Percentiles rank a stretch among this genome's conserved stretches.
Conservation (phyloP, 805 yeast species). For the Ogataea methanolica region DNA sequence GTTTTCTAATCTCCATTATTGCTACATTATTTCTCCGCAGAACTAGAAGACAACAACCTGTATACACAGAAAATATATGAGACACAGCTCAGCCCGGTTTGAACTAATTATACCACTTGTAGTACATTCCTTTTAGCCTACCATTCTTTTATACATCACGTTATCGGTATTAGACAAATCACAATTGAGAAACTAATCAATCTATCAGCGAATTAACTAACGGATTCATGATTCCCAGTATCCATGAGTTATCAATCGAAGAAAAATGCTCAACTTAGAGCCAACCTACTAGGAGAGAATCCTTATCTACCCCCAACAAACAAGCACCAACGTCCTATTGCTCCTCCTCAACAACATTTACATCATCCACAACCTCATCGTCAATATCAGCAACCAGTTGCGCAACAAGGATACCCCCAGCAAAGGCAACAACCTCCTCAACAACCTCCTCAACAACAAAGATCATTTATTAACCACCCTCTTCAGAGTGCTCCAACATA, state of each 20-base stretch:
- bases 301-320: slow-evolving; percentile 3
- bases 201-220: too few species aligned
- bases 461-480: background rate
- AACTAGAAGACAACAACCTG: too few species aligned
- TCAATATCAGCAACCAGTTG: background rate
- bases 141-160: too few species aligned
- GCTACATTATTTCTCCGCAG: too few species aligned
- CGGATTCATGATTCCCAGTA: too few species aligned
- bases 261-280: slow-evolving; percentile 22
- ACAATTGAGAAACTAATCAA: too few species aligned
- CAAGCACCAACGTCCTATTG: background rate
- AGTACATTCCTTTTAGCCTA: too few species aligned
- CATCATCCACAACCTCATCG: slow-evolving; percentile 1
- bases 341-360: slow-evolving; percentile 1
- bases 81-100: too few species aligned
- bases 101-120: too few species aligned
- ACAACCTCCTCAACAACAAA: slow-evolving; percentile 2
- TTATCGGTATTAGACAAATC: too few species aligned
- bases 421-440: slow-evolving; percentile 2
- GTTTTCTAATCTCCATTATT: too few species aligned
- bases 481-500: background rate
- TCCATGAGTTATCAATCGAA: slow-evolving; percentile 13
- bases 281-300: slow-evolving; percentile 19
- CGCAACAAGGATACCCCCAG: background rate
- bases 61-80: too few species aligned